Evolutionary conservation across 129 eudicot species (phyloP).

Genomic region (Centaurea solstitialis): DNA sequence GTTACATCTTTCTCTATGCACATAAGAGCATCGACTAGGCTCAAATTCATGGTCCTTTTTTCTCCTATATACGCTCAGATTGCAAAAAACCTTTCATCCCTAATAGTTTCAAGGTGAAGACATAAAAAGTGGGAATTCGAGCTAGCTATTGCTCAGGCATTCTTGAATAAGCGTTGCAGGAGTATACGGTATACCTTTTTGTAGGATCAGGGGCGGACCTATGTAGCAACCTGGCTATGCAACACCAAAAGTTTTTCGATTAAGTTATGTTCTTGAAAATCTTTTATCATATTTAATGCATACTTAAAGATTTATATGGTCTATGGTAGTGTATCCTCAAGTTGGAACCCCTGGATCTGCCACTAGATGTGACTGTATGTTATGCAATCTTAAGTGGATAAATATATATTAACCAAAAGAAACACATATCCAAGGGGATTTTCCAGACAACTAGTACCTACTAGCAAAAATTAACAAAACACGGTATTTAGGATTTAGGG

Average conservation of each 20-base stretch:
- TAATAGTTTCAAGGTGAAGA: background rate
- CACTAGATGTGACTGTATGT: background rate
- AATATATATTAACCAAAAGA: background rate
- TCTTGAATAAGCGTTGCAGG: background rate
- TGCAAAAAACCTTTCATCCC: background rate
- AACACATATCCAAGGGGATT: background rate
- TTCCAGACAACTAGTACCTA: constrained; percentile 1
- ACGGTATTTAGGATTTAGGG: background rate
- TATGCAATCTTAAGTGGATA: background rate
- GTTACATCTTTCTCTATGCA: background rate
- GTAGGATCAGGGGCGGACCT: background rate
- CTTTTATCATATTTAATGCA: background rate
- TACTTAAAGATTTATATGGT: background rate
- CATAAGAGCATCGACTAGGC: background rate
- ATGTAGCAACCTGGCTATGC: background rate
- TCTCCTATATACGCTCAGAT: background rate
- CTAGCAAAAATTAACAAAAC: background rate
- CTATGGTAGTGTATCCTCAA: background rate
- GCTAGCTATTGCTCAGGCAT: background rate
- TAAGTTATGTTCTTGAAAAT: background rate
- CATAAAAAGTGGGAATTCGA: background rate
- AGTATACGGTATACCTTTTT: background rate
- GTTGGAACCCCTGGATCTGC: background rate
- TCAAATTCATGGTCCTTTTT: background rate
- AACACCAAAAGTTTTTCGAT: background rate